Percentiles rank a stretch among this genome's conserved stretches.
Evolutionary conservation across 768 basidiomycete genomes (phyloP).

Genomic region (Kwoniella heveanensis): DNA sequence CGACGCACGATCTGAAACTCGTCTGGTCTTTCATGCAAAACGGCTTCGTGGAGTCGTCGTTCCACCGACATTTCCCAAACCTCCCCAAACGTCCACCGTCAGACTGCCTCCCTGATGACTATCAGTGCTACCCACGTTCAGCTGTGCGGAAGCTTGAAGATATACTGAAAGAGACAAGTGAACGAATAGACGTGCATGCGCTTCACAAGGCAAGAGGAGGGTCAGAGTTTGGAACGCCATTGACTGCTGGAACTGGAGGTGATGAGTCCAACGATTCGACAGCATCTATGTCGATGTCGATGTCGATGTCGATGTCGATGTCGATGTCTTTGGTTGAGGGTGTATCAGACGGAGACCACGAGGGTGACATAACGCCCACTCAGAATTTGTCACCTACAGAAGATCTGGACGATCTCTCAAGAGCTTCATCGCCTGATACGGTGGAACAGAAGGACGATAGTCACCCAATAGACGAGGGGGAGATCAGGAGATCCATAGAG

Average conservation of each 20-base stretch:
- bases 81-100: conserved; percentile 13
- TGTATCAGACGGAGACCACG: conserved; percentile 3
- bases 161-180: conserved; percentile 11
- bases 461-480: conserved; percentile 7
- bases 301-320: conserved; percentile 23
- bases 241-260: background rate
- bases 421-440: conserved; percentile 22
- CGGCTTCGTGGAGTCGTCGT: conserved; percentile 36
- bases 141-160: background rate
- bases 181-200: background rate
- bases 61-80: conserved; percentile 34
- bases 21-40: conserved; percentile 44
- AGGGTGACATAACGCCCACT: conserved; percentile 18
- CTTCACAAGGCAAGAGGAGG: background rate
- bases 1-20: conserved; percentile 40
- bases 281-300: conserved; percentile 15
- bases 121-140: background rate
- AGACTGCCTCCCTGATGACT: conserved; percentile 7
- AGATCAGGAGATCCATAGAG: conserved; percentile 17
- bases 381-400: background rate
- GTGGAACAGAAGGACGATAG: conserved; percentile 11
- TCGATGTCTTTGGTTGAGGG: background rate
- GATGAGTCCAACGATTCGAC: background rate
- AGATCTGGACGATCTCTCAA: conserved; percentile 11
- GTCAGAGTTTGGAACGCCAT: conserved; percentile 4